phyloP scores from a whole-genome alignment of 208 protist genomes.

The Crithidia brevicula region DNA sequence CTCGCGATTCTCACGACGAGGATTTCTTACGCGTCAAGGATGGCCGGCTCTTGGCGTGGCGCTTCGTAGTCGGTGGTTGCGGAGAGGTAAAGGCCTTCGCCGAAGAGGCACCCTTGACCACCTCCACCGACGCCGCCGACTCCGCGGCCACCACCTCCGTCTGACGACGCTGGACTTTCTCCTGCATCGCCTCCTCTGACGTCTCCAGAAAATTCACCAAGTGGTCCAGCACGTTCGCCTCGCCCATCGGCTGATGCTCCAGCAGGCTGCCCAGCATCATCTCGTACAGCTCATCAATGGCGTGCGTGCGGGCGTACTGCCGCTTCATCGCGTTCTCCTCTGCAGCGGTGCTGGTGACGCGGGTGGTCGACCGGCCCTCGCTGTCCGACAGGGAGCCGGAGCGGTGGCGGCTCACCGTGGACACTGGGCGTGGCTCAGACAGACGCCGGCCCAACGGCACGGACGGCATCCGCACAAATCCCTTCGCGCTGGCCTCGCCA shows the following conservation, averaged over 20 bases:
- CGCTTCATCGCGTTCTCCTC: slow-evolving; percentile 17
- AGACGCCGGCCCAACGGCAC: slow-evolving; percentile 27
- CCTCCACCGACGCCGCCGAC: not conserved
- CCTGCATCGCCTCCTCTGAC: slow-evolving; percentile 25
- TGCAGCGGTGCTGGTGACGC: not conserved
- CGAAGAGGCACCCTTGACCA: not conserved
- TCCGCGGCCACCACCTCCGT: slow-evolving; percentile 3
- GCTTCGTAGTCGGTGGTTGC: slow-evolving; percentile 24
- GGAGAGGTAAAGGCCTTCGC: not conserved
- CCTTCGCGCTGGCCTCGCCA: not conserved
- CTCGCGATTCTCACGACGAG: not conserved
- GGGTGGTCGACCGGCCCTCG: not conserved
- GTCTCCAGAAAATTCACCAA: slow-evolving; percentile 61
- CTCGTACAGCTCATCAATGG: slow-evolving; percentile 70
- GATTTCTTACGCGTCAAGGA: slow-evolving; percentile 17
- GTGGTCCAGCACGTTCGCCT: slow-evolving; percentile 55
- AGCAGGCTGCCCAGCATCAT: slow-evolving; percentile 57
- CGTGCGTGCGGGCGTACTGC: slow-evolving; percentile 47
- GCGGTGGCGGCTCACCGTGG: slow-evolving; percentile 13
- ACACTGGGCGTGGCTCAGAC: slow-evolving; percentile 17
- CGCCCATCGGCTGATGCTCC: slow-evolving; percentile 38
- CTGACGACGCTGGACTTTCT: slow-evolving; percentile 16
- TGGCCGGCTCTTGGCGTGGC: slow-evolving; percentile 8
- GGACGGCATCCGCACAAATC: slow-evolving; percentile 29
- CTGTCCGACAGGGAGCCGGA: not conserved